phyloP scores from a whole-genome alignment of 352 stramenopile species.

The Pythium volutum region DNA sequence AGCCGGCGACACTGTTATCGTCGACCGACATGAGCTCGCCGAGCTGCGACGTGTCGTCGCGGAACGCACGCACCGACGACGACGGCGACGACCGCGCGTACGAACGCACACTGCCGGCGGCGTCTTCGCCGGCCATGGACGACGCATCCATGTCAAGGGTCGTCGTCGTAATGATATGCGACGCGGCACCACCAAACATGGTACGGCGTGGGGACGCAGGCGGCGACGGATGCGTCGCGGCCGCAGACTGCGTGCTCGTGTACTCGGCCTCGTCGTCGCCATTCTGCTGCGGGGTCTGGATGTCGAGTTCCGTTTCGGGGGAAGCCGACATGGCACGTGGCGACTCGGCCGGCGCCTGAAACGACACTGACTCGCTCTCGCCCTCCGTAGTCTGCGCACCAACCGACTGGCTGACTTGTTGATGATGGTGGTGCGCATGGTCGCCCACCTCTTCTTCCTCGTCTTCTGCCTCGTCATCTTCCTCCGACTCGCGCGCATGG shows the following conservation, averaged over 20 bases:
- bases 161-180: slow-evolving; percentile 33
- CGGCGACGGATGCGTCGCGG: slow-evolving; percentile 23
- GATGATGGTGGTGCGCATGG: background rate
- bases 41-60: slow-evolving; percentile 67
- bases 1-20: slow-evolving; percentile 46
- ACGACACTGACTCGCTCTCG: slow-evolving; percentile 51
- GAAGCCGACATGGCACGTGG: slow-evolving; percentile 44
- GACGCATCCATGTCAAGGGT: slow-evolving; percentile 42
- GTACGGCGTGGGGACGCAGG: slow-evolving; percentile 35
- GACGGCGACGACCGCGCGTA: slow-evolving; percentile 76
- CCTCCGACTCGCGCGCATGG: slow-evolving; percentile 35
- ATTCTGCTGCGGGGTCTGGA: slow-evolving; percentile 44
- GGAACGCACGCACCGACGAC: slow-evolving; percentile 74
- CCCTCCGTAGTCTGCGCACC: slow-evolving; percentile 70
- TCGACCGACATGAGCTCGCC: slow-evolving; percentile 67
- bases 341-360: slow-evolving; percentile 64
- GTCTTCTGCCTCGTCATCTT: slow-evolving; percentile 45
- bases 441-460: slow-evolving; percentile 9
- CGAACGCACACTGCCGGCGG: slow-evolving; percentile 47
- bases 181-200: slow-evolving; percentile 29
- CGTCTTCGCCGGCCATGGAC: slow-evolving; percentile 54
- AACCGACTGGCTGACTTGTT: slow-evolving; percentile 59
- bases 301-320: slow-evolving; percentile 68
- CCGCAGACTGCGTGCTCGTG: slow-evolving; percentile 13
- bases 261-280: slow-evolving; percentile 41